Conservation (phyloP, 2,329 filamentous ascomycete genomes). For the Aureobasidium lini region DNA sequence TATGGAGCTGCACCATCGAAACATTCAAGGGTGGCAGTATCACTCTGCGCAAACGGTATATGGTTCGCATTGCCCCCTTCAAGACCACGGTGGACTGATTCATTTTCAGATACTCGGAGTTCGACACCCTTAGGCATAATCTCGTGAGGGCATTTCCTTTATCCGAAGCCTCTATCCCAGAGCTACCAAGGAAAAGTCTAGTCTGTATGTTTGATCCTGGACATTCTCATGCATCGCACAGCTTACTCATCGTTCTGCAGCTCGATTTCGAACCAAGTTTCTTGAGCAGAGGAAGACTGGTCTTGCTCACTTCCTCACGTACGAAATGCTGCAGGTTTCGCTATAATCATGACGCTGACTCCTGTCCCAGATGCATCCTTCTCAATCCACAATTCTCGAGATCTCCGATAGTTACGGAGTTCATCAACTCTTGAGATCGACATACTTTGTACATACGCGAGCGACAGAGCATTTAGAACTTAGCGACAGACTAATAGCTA, state of each 20-base stretch:
- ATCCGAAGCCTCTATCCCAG: conserved; percentile 78
- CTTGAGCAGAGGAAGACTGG: conserved; percentile 76
- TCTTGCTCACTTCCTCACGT: conserved; percentile 91
- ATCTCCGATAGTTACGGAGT: conserved; percentile 85
- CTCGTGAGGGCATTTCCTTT: conserved; percentile 75
- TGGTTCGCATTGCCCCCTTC: not conserved
- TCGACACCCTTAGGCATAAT: conserved; percentile 69
- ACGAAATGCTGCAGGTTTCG: conserved; percentile 29
- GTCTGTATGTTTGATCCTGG: conserved; percentile 55
- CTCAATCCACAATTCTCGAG: conserved; percentile 90
- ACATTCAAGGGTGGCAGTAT: conserved; percentile 57
- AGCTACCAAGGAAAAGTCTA: conserved; percentile 82
- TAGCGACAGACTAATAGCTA: not conserved
- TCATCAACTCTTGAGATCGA: conserved; percentile 43
- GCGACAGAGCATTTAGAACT: not conserved
- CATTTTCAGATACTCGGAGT: conserved; percentile 71
- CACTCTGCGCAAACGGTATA: conserved; percentile 44
- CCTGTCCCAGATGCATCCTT: conserved; percentile 65
- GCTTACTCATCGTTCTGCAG: conserved; percentile 25
- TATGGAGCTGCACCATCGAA: conserved; percentile 85
- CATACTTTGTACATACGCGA: not conserved
- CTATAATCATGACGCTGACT: conserved; percentile 1
- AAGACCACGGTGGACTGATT: not conserved
- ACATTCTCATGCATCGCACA: not conserved
- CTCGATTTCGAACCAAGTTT: conserved; percentile 70